Evolutionary conservation across 768 basidiomycete genomes (phyloP), one percentile per base, ranked within the genome.

Genomic region (Amanita pseudoporphyria): DNA sequence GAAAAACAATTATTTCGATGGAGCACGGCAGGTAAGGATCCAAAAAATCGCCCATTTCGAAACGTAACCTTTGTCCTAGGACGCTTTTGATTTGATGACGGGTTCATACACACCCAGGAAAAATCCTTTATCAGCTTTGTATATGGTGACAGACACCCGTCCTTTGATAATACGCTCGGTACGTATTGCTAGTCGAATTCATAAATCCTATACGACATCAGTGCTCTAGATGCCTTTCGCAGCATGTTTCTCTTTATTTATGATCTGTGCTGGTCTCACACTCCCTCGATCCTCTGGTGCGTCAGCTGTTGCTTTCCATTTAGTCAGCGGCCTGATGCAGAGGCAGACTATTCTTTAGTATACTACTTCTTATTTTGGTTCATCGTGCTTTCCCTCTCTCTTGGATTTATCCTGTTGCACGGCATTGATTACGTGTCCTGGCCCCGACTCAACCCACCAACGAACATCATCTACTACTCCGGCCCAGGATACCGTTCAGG

Each of bases 1-100:
- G 56, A 93, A 85, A 73, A 98, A 98, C 71, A 98, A 95, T 61
- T 90, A 90, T 68, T 87, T 96, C 54, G 96, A 99, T 63, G 96
- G 96, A 6, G 76, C 92, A 44, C 72, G 94, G 60, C 92, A 95
- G 73, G 86, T 85, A 42, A 45, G 65, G 56, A 39, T 16, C 35
- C 16, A 22, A 10, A 53, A 31, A 38, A 45, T 37, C 32, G n/a
- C n/a, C 10, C 13, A 41, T 38, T 39, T 31, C 16, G 47, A 33
- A 35, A 13, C 28, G 31, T 48, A 40, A 52, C 24, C n/a, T 22
- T 19, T 41, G 35, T 45, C 13, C 19, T 43, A 93, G 82, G 96
- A 99, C 66, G 92, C 88, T 7, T 96, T 87, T 60, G 96, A 99
- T 63, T 74, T 99, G 51, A 73, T 99, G 53, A 93, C 93, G 19